These are phyloP conservation scores for Amaranthus tricolor DNA, from an alignment of 179 eudicot species.

Conservation along the genomic window DNA sequence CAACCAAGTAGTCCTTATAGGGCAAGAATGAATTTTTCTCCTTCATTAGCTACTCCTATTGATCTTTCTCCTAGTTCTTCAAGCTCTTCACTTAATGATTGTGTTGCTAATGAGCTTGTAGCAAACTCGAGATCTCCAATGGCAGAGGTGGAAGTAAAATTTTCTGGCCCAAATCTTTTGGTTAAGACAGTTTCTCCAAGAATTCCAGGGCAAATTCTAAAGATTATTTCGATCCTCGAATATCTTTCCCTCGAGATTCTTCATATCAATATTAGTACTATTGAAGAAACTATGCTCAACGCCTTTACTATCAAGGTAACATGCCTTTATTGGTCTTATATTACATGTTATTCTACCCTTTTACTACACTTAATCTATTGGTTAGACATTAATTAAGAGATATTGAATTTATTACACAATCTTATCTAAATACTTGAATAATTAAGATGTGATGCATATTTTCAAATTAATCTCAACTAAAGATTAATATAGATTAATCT, in stretches of 20 bases:
- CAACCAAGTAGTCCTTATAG: conserved; percentile 72
- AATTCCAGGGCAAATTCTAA: conserved; percentile 69
- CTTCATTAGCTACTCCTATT: conserved; percentile 26
- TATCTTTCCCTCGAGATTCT: conserved; percentile 75
- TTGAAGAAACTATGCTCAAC: conserved; percentile 72
- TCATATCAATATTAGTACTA: conserved; percentile 53
- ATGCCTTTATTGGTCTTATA: neutral
- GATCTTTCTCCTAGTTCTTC: conserved; percentile 32
- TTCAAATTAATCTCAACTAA: no score
- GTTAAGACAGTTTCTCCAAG: conserved; percentile 65
- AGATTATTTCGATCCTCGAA: conserved; percentile 66
- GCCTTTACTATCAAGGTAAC: conserved; percentile 92
- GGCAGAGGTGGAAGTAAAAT: conserved; percentile 91
- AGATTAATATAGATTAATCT: no score
- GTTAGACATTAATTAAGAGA: neutral
- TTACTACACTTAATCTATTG: neutral
- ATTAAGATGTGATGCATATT: no score
- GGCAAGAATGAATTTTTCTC: conserved; percentile 37
- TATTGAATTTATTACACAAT: neutral
- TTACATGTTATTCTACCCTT: neutral
- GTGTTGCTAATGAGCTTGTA: conserved; percentile 56
- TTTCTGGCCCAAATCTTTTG: conserved; percentile 69
- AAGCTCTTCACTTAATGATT: conserved; percentile 38
- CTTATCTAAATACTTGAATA: neutral
- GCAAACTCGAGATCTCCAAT: conserved; percentile 69